Evolutionary conservation across 2,329 filamentous ascomycete species (phyloP), one percentile per base, ranked within the genome.

Genomic region (Emydomyces testavorans): DNA sequence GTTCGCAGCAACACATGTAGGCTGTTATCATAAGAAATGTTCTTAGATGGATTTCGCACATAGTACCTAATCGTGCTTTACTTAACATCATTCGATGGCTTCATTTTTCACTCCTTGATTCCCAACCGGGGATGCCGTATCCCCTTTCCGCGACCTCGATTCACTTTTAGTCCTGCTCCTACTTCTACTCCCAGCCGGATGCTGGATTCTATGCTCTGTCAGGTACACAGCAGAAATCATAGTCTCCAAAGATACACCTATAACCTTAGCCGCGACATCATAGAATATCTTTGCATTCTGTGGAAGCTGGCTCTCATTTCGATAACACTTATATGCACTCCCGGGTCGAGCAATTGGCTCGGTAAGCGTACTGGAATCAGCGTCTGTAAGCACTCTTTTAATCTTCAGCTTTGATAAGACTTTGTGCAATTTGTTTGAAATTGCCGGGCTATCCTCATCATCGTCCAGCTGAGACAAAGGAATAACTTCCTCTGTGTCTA

Each of bases 191-290:
- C 46, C 10, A 15, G 29, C 26, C 23, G 8, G 13, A 24, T 24
- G 26, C 11, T 35, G 24, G 48, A 76, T 58, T 51, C 58, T 68
- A 47, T 60, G 52, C 57, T 81, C 78, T 0, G 71, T 66, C 29
- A 68, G 62, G 38, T 65, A 68, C 0, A 79, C 75, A 13, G 70
- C 72, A 48, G 62, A 63, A 11, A 78, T 57, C 36, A 80, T 61
- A 29, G 68, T 71, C 21, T 70, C 62, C 38, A 79, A 51, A 8
- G 71, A 70, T 28, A 77, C 55, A 5, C 73, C 77, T 5, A 69
- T 69, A 13, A 74, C 57, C 50, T 65, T 66, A 7, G 75, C 75
- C 8, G 69, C 73, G 40, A 69, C 63, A 50, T 74, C 65, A 54
- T 76, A 75, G 49, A 81, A 75, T 0, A 58, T 49, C 45, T 61